These are phyloP conservation scores for Boletus pseudo-olivaceus DNA, from an alignment of 768 basidiomycete genomes.

Conservation along the genomic window DNA sequence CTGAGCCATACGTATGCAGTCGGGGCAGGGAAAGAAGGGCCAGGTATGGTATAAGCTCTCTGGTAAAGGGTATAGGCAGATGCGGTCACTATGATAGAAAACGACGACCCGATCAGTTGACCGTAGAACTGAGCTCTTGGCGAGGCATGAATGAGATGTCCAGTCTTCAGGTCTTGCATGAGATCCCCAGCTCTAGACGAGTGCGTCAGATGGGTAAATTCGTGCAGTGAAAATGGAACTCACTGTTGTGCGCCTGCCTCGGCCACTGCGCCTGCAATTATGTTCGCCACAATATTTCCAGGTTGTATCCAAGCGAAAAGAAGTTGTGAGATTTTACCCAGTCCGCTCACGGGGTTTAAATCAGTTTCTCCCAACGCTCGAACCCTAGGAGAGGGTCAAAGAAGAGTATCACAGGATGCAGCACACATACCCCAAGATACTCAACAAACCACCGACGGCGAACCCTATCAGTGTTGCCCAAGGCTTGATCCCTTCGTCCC, in stretches of 20 bases:
- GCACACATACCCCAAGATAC: conserved; percentile 73
- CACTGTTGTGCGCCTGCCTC: conserved; percentile 94
- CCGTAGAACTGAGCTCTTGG: conserved; percentile 94
- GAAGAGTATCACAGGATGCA: neutral
- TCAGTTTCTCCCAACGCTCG: conserved; percentile 96
- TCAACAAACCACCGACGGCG: conserved; percentile 75
- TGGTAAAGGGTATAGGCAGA: conserved; percentile 87
- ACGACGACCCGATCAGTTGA: conserved; percentile 84
- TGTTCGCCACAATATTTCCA: conserved; percentile 94
- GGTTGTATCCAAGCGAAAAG: conserved; percentile 94
- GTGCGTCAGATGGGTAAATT: neutral
- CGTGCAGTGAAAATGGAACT: conserved; percentile 18
- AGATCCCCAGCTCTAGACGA: conserved; percentile 81
- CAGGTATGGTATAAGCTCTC: conserved; percentile 83
- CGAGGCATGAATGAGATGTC: conserved; percentile 86
- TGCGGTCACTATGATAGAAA: conserved; percentile 86
- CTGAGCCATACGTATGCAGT: conserved; percentile 92
- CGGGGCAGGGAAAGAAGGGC: conserved; percentile 93
- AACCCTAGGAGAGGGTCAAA: conserved; percentile 49
- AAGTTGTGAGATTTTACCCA: conserved; percentile 93
- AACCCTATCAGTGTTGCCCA: conserved; percentile 93
- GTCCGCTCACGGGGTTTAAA: conserved; percentile 85
- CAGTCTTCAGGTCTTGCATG: conserved; percentile 98
- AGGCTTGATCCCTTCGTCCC: conserved; percentile 85
- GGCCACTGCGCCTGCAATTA: conserved; percentile 95